A percentile compares a stretch with the other conserved stretches of the same genome.
Conservation (phyloP, 2,329 filamentous ascomycete genomes). For the Ophiostoma perfectum region DNA sequence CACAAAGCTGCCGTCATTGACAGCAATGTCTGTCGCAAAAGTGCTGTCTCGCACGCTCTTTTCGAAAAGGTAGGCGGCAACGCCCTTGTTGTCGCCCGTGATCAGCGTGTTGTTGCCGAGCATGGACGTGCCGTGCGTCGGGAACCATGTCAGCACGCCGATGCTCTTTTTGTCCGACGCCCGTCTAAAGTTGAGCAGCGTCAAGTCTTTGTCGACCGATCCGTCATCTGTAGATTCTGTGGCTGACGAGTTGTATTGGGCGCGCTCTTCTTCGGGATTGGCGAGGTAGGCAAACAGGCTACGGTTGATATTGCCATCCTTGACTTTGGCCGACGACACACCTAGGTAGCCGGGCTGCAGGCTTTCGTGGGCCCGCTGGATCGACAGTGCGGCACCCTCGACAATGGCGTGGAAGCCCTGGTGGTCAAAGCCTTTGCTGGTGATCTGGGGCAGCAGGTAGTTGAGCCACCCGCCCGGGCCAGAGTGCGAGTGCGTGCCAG, state of each 20-base stretch:
- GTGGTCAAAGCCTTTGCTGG: constrained; percentile 76
- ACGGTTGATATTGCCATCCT: constrained; percentile 73
- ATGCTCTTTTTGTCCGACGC: constrained; percentile 66
- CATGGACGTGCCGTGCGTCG: constrained; percentile 84
- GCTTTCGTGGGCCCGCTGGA: constrained; percentile 67
- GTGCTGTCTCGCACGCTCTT: constrained; percentile 51
- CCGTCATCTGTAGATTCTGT: constrained; percentile 23
- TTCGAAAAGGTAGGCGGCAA: constrained; percentile 81
- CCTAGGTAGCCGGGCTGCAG: constrained; percentile 56
- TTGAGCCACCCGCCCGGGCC: constrained; percentile 90
- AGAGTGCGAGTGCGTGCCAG: constrained; percentile 84
- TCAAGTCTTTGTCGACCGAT: constrained; percentile 67
- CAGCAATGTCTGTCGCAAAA: constrained; percentile 45
- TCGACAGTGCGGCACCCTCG: constrained; percentile 72
- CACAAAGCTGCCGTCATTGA: constrained; percentile 63
- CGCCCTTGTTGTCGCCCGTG: constrained; percentile 94
- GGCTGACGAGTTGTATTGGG: constrained; percentile 51
- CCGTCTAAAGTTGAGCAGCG: constrained; percentile 67
- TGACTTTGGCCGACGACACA: constrained; percentile 55
- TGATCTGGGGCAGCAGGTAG: constrained; percentile 84
- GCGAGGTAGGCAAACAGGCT: constrained; percentile 80
- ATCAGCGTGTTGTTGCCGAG: constrained; percentile 87
- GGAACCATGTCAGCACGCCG: constrained; percentile 84
- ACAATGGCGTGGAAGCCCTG: constrained; percentile 85
- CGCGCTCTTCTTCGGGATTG: constrained; percentile 69